phyloP scores from a whole-genome alignment of 768 basidiomycete genomes.

The Exsudoporus frostii region DNA sequence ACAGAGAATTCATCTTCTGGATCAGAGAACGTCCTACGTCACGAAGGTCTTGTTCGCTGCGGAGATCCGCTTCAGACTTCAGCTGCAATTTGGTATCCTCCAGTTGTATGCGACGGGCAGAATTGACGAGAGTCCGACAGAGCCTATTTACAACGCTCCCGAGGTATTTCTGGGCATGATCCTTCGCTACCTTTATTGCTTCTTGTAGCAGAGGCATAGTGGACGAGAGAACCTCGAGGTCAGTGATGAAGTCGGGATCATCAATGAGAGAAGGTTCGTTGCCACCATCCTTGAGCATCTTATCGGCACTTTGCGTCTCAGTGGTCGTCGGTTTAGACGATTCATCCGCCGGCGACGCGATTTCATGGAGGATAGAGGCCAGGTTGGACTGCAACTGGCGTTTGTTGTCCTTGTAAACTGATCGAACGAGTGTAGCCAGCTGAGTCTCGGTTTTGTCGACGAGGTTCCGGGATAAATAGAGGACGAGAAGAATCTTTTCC shows the following conservation, averaged over 20 bases:
- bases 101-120: constrained; percentile 12
- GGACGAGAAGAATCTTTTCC: constrained; percentile 20
- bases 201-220: constrained; percentile 20
- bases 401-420: constrained; percentile 14
- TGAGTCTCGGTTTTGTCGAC: constrained; percentile 14
- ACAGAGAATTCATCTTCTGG: constrained; percentile 19
- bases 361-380: constrained; percentile 16
- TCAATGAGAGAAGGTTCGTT: constrained; percentile 18
- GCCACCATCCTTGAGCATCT: constrained; percentile 22
- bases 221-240: constrained; percentile 15
- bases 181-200: constrained; percentile 7
- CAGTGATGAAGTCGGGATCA: constrained; percentile 22
- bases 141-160: constrained; percentile 16
- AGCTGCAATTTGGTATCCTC: constrained; percentile 18
- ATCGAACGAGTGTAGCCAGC: constrained; percentile 7
- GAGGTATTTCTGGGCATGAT: constrained; percentile 20
- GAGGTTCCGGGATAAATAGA: constrained; percentile 15
- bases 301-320: constrained; percentile 13
- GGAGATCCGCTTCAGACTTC: constrained; percentile 11
- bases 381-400: constrained; percentile 10
- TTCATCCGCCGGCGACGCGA: background rate
- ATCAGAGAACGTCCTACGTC: constrained; percentile 10
- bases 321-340: constrained; percentile 7
- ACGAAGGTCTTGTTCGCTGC: constrained; percentile 15
- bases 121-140: constrained; percentile 8